phyloP scores from a whole-genome alignment of 495 filamentous ascomycete species.

The Aspergillus biplanus region DNA sequence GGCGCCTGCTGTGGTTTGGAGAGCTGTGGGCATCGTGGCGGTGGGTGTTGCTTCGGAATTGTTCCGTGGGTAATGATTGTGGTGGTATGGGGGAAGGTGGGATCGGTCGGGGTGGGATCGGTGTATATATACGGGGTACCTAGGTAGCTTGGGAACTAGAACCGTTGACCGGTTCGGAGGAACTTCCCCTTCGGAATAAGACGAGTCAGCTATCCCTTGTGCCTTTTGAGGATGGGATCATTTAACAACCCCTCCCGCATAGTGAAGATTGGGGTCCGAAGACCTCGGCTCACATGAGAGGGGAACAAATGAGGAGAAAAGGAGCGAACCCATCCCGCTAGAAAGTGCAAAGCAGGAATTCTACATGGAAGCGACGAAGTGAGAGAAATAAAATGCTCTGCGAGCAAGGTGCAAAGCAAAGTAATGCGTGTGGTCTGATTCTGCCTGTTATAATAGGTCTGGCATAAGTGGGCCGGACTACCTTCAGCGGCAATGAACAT shows the following conservation, averaged over 20 bases:
- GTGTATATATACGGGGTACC: neutral
- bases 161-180: neutral
- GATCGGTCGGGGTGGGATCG: neutral
- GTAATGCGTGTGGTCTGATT: no score
- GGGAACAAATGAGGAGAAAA: neutral
- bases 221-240: neutral
- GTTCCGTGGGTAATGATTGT: neutral
- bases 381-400: no score
- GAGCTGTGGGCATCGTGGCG: conserved; percentile 21
- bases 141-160: neutral
- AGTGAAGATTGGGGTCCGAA: neutral
- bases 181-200: neutral
- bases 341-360: no score
- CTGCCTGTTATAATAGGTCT: no score
- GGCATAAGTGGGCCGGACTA: no score
- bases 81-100: neutral
- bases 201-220: neutral
- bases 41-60: neutral
- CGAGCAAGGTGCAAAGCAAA: no score
- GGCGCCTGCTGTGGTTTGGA: conserved; percentile 21
- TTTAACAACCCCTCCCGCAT: no score
- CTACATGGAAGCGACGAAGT: no score
- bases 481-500: no score
- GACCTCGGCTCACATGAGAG: conserved; percentile 1
- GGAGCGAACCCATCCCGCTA: neutral